Percentiles rank a stretch among this genome's conserved stretches.
Conservation (phyloP, 805 yeast genomes). For the Isabelozyma gotoi region DNA sequence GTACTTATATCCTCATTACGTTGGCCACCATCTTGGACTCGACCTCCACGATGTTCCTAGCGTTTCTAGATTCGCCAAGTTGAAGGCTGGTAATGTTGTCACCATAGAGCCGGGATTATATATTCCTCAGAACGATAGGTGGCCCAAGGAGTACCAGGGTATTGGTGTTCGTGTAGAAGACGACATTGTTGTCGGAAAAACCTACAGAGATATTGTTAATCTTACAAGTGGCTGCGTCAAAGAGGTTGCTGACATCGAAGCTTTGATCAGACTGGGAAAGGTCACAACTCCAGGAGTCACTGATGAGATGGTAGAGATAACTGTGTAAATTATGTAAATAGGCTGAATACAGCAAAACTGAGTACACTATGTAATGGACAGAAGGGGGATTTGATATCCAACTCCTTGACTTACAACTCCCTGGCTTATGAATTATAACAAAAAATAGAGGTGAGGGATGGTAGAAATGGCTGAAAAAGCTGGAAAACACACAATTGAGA, state of each 20-base stretch:
- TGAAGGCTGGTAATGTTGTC: constrained; percentile 74
- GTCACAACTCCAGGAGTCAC: constrained; percentile 48
- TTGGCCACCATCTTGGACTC: constrained; percentile 93
- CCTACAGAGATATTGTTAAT: constrained; percentile 45
- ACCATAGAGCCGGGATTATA: constrained; percentile 97
- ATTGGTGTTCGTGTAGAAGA: constrained; percentile 96
- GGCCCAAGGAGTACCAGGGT: constrained; percentile 80
- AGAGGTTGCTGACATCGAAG: constrained; percentile 80
- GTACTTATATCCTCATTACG: constrained; percentile 81
- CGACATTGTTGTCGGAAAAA: constrained; percentile 78
- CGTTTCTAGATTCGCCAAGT: constrained; percentile 51
- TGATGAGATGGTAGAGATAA: constrained; percentile 33
- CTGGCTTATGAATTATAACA: too few species aligned
- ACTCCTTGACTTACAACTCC: too few species aligned
- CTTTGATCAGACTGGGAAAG: constrained; percentile 55
- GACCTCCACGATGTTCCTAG: constrained; percentile 85
- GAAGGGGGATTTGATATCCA: too few species aligned
- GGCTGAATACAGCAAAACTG: not conserved
- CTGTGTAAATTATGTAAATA: constrained; percentile 12
- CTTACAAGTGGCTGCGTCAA: constrained; percentile 84
- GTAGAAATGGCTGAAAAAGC: too few species aligned
- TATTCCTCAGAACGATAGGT: constrained; percentile 69
- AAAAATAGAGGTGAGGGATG: too few species aligned
- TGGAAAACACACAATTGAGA: too few species aligned
- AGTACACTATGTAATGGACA: not conserved